Conservation (phyloP, 176 grass and related monocot species). For the Oryza meridionalis region DNA sequence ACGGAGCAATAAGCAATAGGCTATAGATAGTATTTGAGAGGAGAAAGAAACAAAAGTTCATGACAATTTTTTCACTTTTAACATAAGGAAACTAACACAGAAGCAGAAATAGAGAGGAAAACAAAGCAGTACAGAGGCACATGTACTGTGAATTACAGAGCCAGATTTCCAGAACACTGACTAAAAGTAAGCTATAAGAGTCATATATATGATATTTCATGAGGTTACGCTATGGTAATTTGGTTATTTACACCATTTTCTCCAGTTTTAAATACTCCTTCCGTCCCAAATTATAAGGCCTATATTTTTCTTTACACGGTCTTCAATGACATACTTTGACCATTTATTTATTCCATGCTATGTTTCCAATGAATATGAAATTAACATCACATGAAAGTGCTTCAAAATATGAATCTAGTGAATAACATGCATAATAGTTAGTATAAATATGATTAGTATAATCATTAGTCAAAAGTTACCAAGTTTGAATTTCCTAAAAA, state of each 20-base stretch:
- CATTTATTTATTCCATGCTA: no score
- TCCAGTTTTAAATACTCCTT: not conserved
- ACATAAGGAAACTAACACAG: not conserved
- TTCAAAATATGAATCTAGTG: no score
- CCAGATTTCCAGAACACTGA: not conserved
- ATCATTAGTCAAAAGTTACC: no score
- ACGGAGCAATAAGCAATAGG: not conserved
- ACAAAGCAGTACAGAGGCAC: not conserved
- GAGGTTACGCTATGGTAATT: not conserved
- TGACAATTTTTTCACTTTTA: not conserved
- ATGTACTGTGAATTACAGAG: constrained; percentile 26
- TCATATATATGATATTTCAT: constrained; percentile 18
- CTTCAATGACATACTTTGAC: no score
- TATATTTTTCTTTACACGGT: no score
- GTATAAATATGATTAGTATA: no score
- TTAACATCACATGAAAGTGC: no score
- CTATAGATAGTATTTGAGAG: not conserved
- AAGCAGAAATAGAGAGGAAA: constrained; percentile 15
- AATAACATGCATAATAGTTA: no score
- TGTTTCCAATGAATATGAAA: no score
- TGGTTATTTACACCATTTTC: not conserved
- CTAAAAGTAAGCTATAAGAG: not conserved
- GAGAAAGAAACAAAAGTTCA: not conserved
- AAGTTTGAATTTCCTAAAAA: no score
- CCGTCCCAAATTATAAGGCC: no score